A percentile compares a stretch with the other conserved stretches of the same genome.
phyloP scores from a whole-genome alignment of 129 eudicot genomes.

The Escallonia herrerae region DNA sequence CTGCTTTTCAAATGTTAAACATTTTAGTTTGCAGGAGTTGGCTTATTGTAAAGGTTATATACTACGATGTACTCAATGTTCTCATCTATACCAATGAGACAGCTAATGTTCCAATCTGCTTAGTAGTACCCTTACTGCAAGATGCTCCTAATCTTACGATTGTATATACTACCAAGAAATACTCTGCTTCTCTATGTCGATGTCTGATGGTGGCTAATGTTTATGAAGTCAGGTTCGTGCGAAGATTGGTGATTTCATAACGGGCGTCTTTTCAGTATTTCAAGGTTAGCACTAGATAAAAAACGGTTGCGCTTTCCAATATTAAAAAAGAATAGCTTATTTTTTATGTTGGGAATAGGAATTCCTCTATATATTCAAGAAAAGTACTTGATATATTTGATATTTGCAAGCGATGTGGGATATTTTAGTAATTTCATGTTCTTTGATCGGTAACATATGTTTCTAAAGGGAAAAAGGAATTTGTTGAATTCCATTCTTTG shows the following conservation, averaged over 20 bases:
- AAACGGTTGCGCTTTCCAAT: neutral
- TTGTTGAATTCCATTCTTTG: neutral
- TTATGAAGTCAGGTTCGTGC: constrained; percentile 52
- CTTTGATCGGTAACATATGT: neutral
- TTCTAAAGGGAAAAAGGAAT: neutral
- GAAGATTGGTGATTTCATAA: constrained; percentile 58
- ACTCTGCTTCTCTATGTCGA: neutral
- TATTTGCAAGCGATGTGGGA: neutral
- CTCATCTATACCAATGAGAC: no score
- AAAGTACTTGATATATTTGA: neutral
- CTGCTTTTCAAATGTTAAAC: neutral
- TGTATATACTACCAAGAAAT: no score
- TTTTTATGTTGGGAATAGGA: no score
- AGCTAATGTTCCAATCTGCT: no score
- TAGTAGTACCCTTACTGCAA: no score
- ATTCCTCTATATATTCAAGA: neutral
- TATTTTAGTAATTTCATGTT: neutral
- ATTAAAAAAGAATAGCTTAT: neutral
- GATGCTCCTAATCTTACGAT: no score
- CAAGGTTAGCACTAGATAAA: constrained; percentile 32
- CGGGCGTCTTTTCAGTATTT: constrained; percentile 59
- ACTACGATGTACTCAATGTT: no score
- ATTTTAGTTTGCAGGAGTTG: neutral
- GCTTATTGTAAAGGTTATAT: neutral
- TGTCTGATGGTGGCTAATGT: constrained; percentile 1